Evolutionary conservation across 768 basidiomycete genomes (phyloP).

Genomic region (Lentinula sp.): DNA sequence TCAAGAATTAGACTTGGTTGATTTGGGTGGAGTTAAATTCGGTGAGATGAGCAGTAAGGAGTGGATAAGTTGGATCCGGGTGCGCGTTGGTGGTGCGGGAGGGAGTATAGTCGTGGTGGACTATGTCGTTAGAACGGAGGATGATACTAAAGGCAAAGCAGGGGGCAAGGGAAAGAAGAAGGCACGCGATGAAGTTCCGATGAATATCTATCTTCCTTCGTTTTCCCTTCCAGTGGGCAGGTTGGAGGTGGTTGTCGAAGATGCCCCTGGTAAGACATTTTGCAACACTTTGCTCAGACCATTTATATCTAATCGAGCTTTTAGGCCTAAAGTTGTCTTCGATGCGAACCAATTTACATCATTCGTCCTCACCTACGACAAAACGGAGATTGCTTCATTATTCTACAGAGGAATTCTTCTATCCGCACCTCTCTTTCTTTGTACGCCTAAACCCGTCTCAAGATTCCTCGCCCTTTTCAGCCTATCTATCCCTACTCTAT

Average conservation of each 20-base stretch:
- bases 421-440: conserved; percentile 38
- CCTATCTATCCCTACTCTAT: neutral
- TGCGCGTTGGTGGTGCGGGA: conserved; percentile 46
- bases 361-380: conserved; percentile 34
- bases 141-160: conserved; percentile 10
- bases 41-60: conserved; percentile 50
- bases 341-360: conserved; percentile 50
- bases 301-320: neutral
- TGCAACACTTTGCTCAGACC: neutral
- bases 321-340: conserved; percentile 30
- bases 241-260: conserved; percentile 57
- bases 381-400: conserved; percentile 43
- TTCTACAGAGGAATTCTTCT: conserved; percentile 51
- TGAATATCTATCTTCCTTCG: conserved; percentile 60
- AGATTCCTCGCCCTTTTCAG: neutral
- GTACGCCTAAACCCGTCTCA: neutral
- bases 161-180: conserved; percentile 34
- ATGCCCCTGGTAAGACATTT: conserved; percentile 39
- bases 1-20: conserved; percentile 21
- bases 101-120: conserved; percentile 54
- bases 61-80: conserved; percentile 34
- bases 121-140: conserved; percentile 48
- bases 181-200: conserved; percentile 18
- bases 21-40: conserved; percentile 19
- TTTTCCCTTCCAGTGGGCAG: conserved; percentile 65